Evolutionary conservation across 2,329 filamentous ascomycete genomes (phyloP).

Genomic region (Hymenoscyphus occultus): DNA sequence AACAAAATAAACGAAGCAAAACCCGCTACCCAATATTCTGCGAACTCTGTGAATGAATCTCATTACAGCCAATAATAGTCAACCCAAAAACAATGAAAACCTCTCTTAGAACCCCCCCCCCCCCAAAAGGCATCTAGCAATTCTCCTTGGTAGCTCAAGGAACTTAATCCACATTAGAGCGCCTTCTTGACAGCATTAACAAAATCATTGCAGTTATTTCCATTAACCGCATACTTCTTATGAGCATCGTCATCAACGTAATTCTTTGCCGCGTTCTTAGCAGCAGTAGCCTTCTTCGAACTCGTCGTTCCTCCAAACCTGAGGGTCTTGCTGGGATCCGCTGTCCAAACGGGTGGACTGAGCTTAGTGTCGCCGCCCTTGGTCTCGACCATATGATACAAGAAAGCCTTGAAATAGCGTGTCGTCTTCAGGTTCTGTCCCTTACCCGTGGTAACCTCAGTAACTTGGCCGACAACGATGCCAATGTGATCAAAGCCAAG

Average conservation of each 20-base stretch:
- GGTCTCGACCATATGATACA: background rate
- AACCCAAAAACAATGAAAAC: no score
- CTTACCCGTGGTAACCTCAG: background rate
- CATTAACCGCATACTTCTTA: background rate
- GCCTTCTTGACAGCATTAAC: background rate
- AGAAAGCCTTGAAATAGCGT: background rate
- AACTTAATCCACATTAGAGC: constrained; percentile 9
- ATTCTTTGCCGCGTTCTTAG: background rate
- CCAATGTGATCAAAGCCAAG: constrained; percentile 5
- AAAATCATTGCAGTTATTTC: constrained; percentile 7
- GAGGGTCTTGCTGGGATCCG: background rate
- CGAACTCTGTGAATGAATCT: no score
- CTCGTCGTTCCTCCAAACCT: background rate
- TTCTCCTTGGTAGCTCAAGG: background rate
- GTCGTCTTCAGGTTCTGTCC: background rate
- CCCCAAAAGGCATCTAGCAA: background rate
- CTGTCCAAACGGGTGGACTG: background rate
- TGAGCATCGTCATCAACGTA: background rate
- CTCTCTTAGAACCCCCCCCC: no score
- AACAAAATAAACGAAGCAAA: background rate
- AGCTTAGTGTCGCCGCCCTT: background rate
- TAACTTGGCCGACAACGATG: background rate
- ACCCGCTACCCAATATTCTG: background rate
- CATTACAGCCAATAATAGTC: no score
- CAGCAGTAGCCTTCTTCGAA: background rate